A percentile compares a stretch with the other conserved stretches of the same genome.
These are phyloP conservation scores for Boletus speciosus DNA, from an alignment of 768 basidiomycete species.

Conservation along the genomic window DNA sequence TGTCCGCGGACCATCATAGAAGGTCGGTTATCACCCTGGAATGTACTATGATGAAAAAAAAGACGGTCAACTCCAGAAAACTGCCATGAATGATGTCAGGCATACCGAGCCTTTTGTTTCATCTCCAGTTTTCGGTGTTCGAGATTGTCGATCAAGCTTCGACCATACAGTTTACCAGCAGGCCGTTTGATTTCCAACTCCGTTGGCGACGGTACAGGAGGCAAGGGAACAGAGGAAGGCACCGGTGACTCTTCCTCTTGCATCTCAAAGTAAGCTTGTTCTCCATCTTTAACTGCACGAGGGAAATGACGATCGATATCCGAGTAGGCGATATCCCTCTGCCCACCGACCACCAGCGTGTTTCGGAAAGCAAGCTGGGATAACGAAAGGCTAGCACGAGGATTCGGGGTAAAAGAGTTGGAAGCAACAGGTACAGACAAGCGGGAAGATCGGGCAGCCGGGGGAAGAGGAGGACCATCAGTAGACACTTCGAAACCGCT, in stretches of 20 bases:
- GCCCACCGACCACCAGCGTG: conserved; percentile 67
- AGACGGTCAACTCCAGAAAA: conserved; percentile 4
- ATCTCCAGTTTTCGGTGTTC: conserved; percentile 80
- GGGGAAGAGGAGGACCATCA: conserved; percentile 70
- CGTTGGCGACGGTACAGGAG: conserved; percentile 29
- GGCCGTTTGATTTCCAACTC: conserved; percentile 44
- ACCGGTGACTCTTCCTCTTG: conserved; percentile 36
- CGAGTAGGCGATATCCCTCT: conserved; percentile 56
- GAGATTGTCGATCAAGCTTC: conserved; percentile 87
- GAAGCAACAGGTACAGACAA: conserved; percentile 44
- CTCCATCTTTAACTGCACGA: conserved; percentile 74
- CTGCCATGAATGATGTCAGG: neutral
- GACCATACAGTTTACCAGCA: conserved; percentile 81
- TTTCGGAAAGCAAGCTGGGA: conserved; percentile 88
- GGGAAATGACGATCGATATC: conserved; percentile 63
- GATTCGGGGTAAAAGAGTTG: conserved; percentile 75
- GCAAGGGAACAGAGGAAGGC: conserved; percentile 28
- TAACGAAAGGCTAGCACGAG: conserved; percentile 64
- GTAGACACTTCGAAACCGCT: conserved; percentile 62
- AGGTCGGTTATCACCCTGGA: conserved; percentile 83
- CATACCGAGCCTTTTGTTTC: conserved; percentile 80
- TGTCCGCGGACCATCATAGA: conserved; percentile 85
- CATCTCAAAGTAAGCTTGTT: conserved; percentile 57
- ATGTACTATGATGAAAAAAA: conserved; percentile 52
- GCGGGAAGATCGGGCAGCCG: conserved; percentile 61